Evolutionary conservation across 2,329 filamentous ascomycete species (phyloP).

Genomic region (Botrytis cinerea): DNA sequence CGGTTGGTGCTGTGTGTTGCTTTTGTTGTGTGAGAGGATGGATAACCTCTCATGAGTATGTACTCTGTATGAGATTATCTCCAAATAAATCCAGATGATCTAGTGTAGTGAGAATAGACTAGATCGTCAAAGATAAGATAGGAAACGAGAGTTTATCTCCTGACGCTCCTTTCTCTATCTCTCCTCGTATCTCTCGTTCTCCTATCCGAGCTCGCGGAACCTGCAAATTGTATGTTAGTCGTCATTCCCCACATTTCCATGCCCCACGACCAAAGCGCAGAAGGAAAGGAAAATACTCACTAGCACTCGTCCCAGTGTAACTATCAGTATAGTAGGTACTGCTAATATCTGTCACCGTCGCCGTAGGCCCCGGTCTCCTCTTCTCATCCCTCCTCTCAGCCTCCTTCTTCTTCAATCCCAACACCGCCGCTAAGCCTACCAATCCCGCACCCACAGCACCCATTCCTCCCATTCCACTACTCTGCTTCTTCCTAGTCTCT

Average conservation of each 20-base stretch:
- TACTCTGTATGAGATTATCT: neutral
- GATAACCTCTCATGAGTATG: neutral
- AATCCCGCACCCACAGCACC: slow-evolving; percentile 47
- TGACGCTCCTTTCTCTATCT: slow-evolving; percentile 21
- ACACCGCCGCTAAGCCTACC: slow-evolving; percentile 36
- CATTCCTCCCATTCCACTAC: slow-evolving; percentile 53
- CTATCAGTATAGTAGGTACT: slow-evolving; percentile 41
- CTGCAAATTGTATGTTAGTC: slow-evolving; percentile 30
- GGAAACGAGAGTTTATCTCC: slow-evolving; percentile 11
- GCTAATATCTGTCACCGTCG: slow-evolving; percentile 34
- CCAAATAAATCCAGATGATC: neutral
- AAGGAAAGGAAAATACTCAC: slow-evolving; percentile 33
- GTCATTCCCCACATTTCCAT: neutral
- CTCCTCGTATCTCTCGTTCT: slow-evolving; percentile 35
- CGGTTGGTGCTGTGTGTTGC: neutral
- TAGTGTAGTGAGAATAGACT: neutral
- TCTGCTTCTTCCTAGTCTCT: slow-evolving; percentile 52
- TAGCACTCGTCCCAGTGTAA: slow-evolving; percentile 41
- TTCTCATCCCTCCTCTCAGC: slow-evolving; percentile 33
- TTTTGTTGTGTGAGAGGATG: neutral
- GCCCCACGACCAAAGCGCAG: neutral
- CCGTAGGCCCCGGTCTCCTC: slow-evolving; percentile 25
- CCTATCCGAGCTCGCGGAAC: slow-evolving; percentile 39
- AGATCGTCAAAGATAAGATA: neutral
- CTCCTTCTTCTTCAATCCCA: slow-evolving; percentile 40